Evolutionary conservation across 768 basidiomycete species (phyloP).

Genomic region (Wakefieldia striispora): DNA sequence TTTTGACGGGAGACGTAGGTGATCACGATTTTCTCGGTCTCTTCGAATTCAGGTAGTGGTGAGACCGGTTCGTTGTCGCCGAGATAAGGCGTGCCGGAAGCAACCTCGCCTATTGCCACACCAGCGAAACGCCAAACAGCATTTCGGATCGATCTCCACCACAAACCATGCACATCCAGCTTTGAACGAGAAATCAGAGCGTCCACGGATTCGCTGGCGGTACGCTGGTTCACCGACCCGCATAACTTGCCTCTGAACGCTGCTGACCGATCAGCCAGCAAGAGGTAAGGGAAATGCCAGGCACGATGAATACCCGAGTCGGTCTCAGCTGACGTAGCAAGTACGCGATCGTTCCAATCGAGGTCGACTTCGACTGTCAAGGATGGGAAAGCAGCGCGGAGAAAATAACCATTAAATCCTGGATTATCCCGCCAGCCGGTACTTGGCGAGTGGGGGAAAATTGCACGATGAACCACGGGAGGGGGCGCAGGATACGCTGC

Average conservation of each 20-base stretch:
- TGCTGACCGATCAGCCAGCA: conserved; percentile 75
- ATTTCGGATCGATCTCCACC: conserved; percentile 77
- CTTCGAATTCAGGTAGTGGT: conserved; percentile 26
- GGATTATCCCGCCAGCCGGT: conserved; percentile 74
- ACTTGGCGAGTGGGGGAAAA: conserved; percentile 62
- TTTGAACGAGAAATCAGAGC: conserved; percentile 43
- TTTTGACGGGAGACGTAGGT: conserved; percentile 73
- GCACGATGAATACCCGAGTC: conserved; percentile 41
- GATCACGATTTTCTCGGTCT: conserved; percentile 56
- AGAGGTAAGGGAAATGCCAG: conserved; percentile 68
- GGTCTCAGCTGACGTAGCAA: conserved; percentile 19
- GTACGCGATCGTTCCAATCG: conserved; percentile 70
- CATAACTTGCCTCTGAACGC: conserved; percentile 66
- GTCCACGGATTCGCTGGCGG: conserved; percentile 66
- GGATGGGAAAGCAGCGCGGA: conserved; percentile 72
- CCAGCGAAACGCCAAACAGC: conserved; percentile 70
- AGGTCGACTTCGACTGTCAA: conserved; percentile 62
- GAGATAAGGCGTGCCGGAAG: conserved; percentile 4
- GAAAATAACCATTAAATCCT: conserved; percentile 74
- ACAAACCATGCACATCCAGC: conserved; percentile 40
- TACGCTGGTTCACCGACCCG: conserved; percentile 65
- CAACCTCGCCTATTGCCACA: conserved; percentile 34
- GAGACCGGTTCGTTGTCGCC: background rate
- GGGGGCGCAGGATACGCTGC: conserved; percentile 38
- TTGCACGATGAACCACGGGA: conserved; percentile 62